Conservation (phyloP, 208 protist genomes). For the Leishmania martiniquensis region DNA sequence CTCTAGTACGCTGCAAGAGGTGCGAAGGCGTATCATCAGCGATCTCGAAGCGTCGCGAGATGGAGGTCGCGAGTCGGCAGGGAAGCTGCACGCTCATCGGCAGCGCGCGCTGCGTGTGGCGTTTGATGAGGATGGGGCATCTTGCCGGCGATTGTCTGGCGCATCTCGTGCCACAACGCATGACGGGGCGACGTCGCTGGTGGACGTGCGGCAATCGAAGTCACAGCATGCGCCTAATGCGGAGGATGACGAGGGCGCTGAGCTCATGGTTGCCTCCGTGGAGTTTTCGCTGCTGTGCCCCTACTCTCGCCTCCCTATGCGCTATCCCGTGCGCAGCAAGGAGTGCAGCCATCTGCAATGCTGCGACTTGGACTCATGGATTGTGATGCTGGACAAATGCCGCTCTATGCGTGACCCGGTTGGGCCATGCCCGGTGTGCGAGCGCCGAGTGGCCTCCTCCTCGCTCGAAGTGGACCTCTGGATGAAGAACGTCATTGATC, state of each 20-base stretch:
- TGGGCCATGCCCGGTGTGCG: slow-evolving; percentile 87
- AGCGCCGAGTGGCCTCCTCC: slow-evolving; percentile 73
- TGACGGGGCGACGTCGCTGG: slow-evolving; percentile 1
- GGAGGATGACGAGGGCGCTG: slow-evolving; percentile 36
- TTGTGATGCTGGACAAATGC: slow-evolving; percentile 76
- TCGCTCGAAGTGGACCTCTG: slow-evolving; percentile 85
- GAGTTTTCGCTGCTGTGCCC: slow-evolving; percentile 89
- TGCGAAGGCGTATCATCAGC: slow-evolving; percentile 55
- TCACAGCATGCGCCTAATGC: slow-evolving; percentile 15
- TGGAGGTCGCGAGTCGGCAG: slow-evolving; percentile 15
- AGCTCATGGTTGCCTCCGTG: slow-evolving; percentile 80
- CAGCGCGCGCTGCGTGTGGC: slow-evolving; percentile 61
- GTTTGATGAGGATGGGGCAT: slow-evolving; percentile 49
- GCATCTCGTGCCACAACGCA: not conserved
- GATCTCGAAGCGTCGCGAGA: slow-evolving; percentile 45
- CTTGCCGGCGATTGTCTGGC: slow-evolving; percentile 7
- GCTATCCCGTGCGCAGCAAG: slow-evolving; percentile 69
- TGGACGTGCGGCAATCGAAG: not conserved
- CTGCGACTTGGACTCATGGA: slow-evolving; percentile 91
- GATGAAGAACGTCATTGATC: slow-evolving; percentile 69
- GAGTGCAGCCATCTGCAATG: slow-evolving; percentile 89
- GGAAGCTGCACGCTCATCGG: slow-evolving; percentile 57
- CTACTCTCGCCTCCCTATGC: slow-evolving; percentile 77
- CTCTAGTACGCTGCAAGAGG: slow-evolving; percentile 44
- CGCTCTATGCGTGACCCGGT: slow-evolving; percentile 84